These are phyloP conservation scores for Boletus sp. DNA, from an alignment of 768 basidiomycete species.

Conservation along the genomic window DNA sequence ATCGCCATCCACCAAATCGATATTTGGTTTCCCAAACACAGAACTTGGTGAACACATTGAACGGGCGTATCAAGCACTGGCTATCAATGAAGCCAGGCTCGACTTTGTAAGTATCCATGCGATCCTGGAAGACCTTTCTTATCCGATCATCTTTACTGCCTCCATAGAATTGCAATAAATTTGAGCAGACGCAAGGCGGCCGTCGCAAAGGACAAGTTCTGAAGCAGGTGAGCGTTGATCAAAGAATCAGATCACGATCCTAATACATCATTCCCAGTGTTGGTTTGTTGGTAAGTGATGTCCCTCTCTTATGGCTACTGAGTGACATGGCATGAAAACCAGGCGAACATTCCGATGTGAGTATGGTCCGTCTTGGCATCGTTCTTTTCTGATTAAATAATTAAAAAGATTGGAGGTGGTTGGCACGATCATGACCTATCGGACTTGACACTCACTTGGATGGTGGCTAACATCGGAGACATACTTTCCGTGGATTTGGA, in stretches of 20 bases:
- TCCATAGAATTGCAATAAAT: constrained; percentile 56
- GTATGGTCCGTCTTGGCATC: background rate
- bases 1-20: constrained; percentile 40
- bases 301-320: background rate
- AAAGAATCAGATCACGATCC: background rate
- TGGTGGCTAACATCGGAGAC: constrained; percentile 55
- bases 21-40: constrained; percentile 66
- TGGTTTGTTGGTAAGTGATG: constrained; percentile 62
- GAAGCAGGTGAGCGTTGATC: constrained; percentile 47
- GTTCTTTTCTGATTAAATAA: background rate
- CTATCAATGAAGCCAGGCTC: constrained; percentile 59
- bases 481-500: constrained; percentile 53
- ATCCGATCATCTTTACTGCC: background rate
- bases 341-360: constrained; percentile 30
- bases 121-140: background rate
- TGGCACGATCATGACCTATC: constrained; percentile 65
- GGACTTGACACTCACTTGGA: constrained; percentile 61
- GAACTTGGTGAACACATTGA: constrained; percentile 61
- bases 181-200: constrained; percentile 54
- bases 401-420: constrained; percentile 62
- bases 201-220: constrained; percentile 53
- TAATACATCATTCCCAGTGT: constrained; percentile 39
- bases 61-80: constrained; percentile 65
- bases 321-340: constrained; percentile 8
- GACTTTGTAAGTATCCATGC: constrained; percentile 55